Evolutionary conservation across 148 eudicot species (phyloP).

Genomic region (Heliamphora exappendiculata): DNA sequence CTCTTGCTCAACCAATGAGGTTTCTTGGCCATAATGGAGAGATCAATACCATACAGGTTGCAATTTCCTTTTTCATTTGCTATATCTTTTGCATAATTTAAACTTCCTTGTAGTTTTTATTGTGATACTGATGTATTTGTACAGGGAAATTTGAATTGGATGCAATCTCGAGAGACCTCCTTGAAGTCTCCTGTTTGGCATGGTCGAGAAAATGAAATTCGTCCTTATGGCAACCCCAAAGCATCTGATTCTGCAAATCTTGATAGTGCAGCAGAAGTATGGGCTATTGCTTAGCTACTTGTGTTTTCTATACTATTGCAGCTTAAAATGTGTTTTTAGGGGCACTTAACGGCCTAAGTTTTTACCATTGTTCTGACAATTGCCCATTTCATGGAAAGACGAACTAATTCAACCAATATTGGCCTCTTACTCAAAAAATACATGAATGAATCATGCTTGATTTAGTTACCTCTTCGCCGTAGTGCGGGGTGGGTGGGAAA

Average conservation of each 20-base stretch:
- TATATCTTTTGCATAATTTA: slow-evolving; percentile 2
- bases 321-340: background rate
- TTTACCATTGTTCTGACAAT: background rate
- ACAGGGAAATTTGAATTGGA: slow-evolving; percentile 99
- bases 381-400: too few species aligned
- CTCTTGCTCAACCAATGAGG: slow-evolving; percentile 99
- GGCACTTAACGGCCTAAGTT: too few species aligned
- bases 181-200: slow-evolving; percentile 92
- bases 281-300: slow-evolving; percentile 10
- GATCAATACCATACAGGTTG: slow-evolving; percentile 97
- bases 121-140: slow-evolving; percentile 18
- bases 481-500: too few species aligned
- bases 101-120: background rate
- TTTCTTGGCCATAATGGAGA: slow-evolving; percentile 99
- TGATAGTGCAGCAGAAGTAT: slow-evolving; percentile 97
- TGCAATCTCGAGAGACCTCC: slow-evolving; percentile 91
- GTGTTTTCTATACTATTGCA: slow-evolving; percentile 4
- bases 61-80: slow-evolving; percentile 15
- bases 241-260: slow-evolving; percentile 99
- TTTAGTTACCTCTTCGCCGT: too few species aligned
- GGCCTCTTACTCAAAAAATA: too few species aligned
- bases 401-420: too few species aligned
- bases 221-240: slow-evolving; percentile 90
- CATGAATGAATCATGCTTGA: too few species aligned
- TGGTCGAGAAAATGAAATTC: slow-evolving; percentile 92